Base-by-base conservation (phyloP, 1,284 basidiomycete species). In the Ceratobasidium sp. region DNA sequence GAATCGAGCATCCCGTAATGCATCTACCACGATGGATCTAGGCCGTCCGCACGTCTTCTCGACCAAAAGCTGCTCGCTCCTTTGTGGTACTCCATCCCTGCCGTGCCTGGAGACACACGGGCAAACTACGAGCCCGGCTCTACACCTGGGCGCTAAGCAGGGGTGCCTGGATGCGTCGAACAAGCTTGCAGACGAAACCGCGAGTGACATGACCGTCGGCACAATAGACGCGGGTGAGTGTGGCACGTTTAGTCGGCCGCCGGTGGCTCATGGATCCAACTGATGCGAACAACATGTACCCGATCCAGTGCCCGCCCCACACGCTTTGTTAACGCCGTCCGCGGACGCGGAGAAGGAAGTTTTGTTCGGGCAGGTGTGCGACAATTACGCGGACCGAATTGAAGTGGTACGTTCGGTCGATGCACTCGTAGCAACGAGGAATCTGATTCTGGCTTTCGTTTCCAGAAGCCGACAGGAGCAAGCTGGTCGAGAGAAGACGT, bases 81-180 rank as follows among this genome's bases (percentile, higher is more conserved):
- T 65, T 65, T 65, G 62, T 46, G 12, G 23, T n/a, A 40, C 26
- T 20, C 20, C 59, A 33, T 15, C 38, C 33, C 17, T 10, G 9
- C 23, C 23, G 61, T 64, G 40, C 61, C 61, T 64, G 61, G 20
- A 64, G 15, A 38, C 12, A 28, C 17, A 64, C 20, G 61, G 40
- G 26, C 59, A 40, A 28, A n/a, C 62, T 4, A 65, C 10, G 26
- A 26, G 38, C n/a, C 62, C 40, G 42, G 26, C 10, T 17, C 12
- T 23, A 12, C 13, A 38, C 9, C n/a, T 44, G 62, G 62, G 33
- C 42, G n/a, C 13, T 20, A 48, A 44, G 38, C 62, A 65, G 42
- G 62, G 62, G 62, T 65, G 44, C 62, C 62, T 65, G 40, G 62
- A 65, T 46, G 44, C 44, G 62, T 48, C 42, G 42, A 48, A 65